phyloP scores from a whole-genome alignment of 2,329 filamentous ascomycete genomes.

The Botrytis galanthina region DNA sequence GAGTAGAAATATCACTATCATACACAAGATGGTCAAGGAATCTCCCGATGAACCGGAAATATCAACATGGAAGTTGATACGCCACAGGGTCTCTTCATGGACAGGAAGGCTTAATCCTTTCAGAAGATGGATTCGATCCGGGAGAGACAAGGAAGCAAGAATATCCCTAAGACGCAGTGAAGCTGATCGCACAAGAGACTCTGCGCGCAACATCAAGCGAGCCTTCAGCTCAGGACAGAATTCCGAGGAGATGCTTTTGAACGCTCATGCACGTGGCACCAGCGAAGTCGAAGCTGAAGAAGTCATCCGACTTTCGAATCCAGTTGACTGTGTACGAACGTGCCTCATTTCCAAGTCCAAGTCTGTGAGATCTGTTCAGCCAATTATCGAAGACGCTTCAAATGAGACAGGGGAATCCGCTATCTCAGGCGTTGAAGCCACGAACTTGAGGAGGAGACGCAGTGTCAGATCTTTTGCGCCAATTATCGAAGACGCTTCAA shows the following conservation, averaged over 20 bases:
- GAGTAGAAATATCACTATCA: not conserved
- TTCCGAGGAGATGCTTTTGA: not conserved
- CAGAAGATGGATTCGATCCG: accelerated
- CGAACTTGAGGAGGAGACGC: too few relatives aligned
- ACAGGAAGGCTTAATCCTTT: not conserved
- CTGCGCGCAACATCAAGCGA: too few relatives aligned
- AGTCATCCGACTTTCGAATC: not conserved
- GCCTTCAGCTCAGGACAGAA: not conserved
- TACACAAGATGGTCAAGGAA: not conserved
- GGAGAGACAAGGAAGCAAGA: not conserved
- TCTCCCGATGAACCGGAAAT: not conserved
- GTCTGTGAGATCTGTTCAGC: not conserved
- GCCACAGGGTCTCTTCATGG: too few relatives aligned
- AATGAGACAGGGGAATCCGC: not conserved
- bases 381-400: not conserved
- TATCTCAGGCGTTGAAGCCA: too few relatives aligned
- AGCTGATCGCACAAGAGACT: too few relatives aligned
- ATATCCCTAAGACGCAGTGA: not conserved
- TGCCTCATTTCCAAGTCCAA: not conserved
- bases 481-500: too few relatives aligned
- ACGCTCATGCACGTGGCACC: not conserved
- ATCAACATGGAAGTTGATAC: not conserved
- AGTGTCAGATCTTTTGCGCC: too few relatives aligned
- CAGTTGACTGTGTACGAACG: not conserved
- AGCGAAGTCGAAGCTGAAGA: not conserved